Conservation (phyloP, 2,329 filamentous ascomycete genomes). For the Rhinocladiella mackenziei region DNA sequence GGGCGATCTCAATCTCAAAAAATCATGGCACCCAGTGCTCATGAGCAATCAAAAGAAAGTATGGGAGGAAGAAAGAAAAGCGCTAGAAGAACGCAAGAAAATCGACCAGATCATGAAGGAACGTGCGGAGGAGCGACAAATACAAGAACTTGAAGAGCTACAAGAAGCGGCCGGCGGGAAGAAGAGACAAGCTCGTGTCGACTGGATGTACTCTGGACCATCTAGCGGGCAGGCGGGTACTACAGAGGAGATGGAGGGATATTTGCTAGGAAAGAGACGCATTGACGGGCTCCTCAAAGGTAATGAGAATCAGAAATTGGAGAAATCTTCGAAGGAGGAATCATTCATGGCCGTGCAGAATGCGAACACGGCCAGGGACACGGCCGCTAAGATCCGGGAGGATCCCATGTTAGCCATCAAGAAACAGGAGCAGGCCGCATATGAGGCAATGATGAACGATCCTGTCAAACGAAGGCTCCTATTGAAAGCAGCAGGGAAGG, state of each 20-base stretch:
- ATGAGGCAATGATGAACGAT: constrained; percentile 54
- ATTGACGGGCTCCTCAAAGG: constrained; percentile 85
- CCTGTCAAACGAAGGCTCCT: constrained; percentile 44
- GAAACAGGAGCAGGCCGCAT: constrained; percentile 78
- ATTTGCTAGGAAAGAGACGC: constrained; percentile 83
- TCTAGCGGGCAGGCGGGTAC: constrained; percentile 70
- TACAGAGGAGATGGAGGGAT: constrained; percentile 86
- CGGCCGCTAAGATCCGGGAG: constrained; percentile 77
- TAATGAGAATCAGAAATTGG: constrained; percentile 72
- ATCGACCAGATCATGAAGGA: constrained; percentile 90
- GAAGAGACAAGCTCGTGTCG: constrained; percentile 76
- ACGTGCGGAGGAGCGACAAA: constrained; percentile 84
- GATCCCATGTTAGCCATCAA: constrained; percentile 93
- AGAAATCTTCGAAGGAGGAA: constrained; percentile 66
- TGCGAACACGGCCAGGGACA: constrained; percentile 73
- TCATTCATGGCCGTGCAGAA: constrained; percentile 62
- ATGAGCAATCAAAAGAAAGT: constrained; percentile 87
- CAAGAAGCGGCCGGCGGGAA: constrained; percentile 84
- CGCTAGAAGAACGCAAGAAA: constrained; percentile 89
- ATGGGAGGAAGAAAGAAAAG: constrained; percentile 87
- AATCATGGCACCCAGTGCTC: constrained; percentile 85
- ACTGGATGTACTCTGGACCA: constrained; percentile 97
- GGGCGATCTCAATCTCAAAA: constrained; percentile 74
- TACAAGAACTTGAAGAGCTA: constrained; percentile 85
- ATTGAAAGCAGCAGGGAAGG: constrained; percentile 50